Evolutionary conservation across 306 rosid species (phyloP).

Genomic region (Cotoneaster glaucophyllus): DNA sequence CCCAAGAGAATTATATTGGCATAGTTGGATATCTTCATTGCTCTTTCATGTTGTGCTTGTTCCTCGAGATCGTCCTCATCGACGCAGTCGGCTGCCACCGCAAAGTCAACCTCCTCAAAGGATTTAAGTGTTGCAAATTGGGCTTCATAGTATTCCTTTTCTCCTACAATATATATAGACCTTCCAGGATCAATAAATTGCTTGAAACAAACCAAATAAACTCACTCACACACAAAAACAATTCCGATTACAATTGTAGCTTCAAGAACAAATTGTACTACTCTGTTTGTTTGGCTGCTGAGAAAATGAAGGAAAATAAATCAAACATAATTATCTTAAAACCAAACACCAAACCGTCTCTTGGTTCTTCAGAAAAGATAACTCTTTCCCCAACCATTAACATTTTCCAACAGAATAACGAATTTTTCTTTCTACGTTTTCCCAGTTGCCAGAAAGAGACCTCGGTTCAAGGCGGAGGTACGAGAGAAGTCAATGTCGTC

Average conservation of each 20-base stretch:
- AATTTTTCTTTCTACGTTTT: background rate
- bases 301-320: background rate
- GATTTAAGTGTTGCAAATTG: conserved; percentile 43
- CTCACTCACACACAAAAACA: background rate
- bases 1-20: conserved; percentile 42
- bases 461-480: conserved; percentile 20
- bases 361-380: background rate
- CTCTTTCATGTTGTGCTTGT: conserved; percentile 38
- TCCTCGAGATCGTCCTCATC: conserved; percentile 24
- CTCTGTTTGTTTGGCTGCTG: background rate
- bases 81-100: conserved; percentile 4
- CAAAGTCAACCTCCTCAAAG: conserved; percentile 36
- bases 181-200: background rate
- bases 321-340: background rate
- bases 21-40: conserved; percentile 47
- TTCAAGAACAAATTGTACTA: background rate
- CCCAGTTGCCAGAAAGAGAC: conserved; percentile 1
- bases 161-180: conserved; percentile 23
- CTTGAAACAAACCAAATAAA: background rate
- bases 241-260: too few species aligned
- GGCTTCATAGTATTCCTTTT: conserved; percentile 41
- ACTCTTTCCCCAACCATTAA: background rate
- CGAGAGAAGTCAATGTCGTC: conserved; percentile 25
- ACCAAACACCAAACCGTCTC: background rate
- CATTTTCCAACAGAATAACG: too few species aligned